These are phyloP conservation scores for Cardamine chenopodiifolia DNA, from an alignment of 345 rosid species.

Conservation along the genomic window DNA sequence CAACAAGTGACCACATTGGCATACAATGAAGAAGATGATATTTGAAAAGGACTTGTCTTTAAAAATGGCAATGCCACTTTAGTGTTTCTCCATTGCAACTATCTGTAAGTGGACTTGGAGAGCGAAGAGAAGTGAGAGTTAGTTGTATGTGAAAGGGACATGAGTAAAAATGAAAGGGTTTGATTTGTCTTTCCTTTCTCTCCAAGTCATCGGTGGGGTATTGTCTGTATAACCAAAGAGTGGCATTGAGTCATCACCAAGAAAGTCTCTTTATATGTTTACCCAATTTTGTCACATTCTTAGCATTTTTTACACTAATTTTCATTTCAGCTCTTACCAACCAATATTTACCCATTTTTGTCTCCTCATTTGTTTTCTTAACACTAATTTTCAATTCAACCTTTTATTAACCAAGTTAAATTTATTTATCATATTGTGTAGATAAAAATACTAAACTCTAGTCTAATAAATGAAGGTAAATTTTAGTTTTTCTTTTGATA, in stretches of 20 bases:
- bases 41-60: slow-evolving; percentile 32
- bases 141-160: slow-evolving; percentile 33
- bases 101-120: slow-evolving; percentile 34
- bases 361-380: background rate
- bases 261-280: slow-evolving; percentile 12
- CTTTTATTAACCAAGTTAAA: background rate
- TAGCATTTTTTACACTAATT: background rate
- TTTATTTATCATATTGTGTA: too few relatives aligned
- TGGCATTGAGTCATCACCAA: slow-evolving; percentile 34
- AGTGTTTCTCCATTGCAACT: slow-evolving; percentile 31
- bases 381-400: background rate
- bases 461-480: too few relatives aligned
- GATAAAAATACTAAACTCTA: too few relatives aligned
- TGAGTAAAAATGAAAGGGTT: slow-evolving; percentile 25
- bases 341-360: background rate
- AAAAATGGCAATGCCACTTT: slow-evolving; percentile 33
- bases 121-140: slow-evolving; percentile 22
- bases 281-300: slow-evolving; percentile 23
- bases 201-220: slow-evolving; percentile 43
- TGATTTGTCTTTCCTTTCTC: slow-evolving; percentile 32
- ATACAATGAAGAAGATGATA: slow-evolving; percentile 23
- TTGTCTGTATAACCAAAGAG: slow-evolving; percentile 21
- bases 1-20: slow-evolving; percentile 26
- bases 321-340: background rate
- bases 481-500: too few relatives aligned